Base-by-base conservation (phyloP, 1,139 yeast genomes). In the Debaryomycetaceae sp. region DNA sequence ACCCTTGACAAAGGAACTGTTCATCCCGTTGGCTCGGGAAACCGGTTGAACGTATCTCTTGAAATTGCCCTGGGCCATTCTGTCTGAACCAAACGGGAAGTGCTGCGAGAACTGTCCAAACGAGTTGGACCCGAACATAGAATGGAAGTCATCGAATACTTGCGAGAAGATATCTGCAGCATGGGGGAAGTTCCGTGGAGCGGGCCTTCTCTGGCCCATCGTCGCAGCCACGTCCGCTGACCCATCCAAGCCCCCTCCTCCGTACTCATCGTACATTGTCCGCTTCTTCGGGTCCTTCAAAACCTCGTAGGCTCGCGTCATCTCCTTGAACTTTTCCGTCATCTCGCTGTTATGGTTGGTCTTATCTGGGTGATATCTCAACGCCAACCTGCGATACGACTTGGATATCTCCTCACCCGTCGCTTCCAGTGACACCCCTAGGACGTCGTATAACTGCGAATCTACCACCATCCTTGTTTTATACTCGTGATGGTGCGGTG, bases 341-440 rank as follows among this genome's bases (percentile, higher is more conserved):
- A 71, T 54, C 42, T 60, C 65, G 1, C 75, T 74, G 49, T 74
- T 65, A 48, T 69, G 77, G 51, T 72, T 73, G 13, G 76, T 74
- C 51, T 74, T 74, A 52, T 74, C 79, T 1, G 79, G 79, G 49
- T 74, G 79, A 48, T 70, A 74, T 46, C 58, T 69, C 29, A 74
- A 57, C 4, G 78, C 78, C 45, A 65, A 61, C 49, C 61, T 65
- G 48, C 69, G 68, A 50, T 72, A 74, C 5, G 76, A 62, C 38
- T 60, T 61, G 17, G 75, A 60, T 14, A 74, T 72, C 44, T 72
- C 77, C 39, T 72, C 79, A 6, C 54, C 42, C 4, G 74, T 54
- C 5, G 78, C 76, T 6, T 49, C 49, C 6, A 64, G 57, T 5
- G 62, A 47, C n/a, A 73, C 72, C 37, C 62, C 49, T 46, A 74